Base-by-base conservation (phyloP, 148 eudicot genomes). In the Rhododendron kiyosumense region DNA sequence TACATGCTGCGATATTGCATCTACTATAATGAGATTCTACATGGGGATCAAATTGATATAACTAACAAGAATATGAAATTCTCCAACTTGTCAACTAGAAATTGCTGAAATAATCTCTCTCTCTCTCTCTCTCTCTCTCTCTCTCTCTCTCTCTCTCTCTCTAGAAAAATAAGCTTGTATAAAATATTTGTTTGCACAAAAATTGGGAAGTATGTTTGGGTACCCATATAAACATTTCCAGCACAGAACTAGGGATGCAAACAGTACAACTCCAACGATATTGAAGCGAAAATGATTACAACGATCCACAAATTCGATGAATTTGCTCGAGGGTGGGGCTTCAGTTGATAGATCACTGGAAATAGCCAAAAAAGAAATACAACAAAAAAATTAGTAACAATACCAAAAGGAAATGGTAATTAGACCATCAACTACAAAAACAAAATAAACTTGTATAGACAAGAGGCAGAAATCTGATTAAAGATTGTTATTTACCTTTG, bases 261-360 rank as follows among this genome's bases (percentile, higher is more conserved):
- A 78, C 30, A 22, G 26, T 38, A 9, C 49, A 38, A 41, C 11
- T 12, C 26, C 22, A 3, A n/a, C 10, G 0, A 49, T 28, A 49
- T 79, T 26, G 20, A 79, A 48, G 61, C 81, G 0, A 49, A 49
- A 49, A 45, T 20, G 26, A 45, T 78, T 43, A 18, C 46, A 22
- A 22, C 13, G 11, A 41, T 36, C 79, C 79, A 20, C 79, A 38
- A 1, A 75, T 41, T 54, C 26, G 20, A 11, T 7, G 49, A 76
- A 76, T 76, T 76, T 76, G 79, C 48, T 38, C 49, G 13, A 76
- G 13, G 30, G 81, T 13, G 32, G 81, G 81, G 74, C 80, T 77
- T n/a, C 80, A 24, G 43, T 74, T 74, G 45, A 74, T 36, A 74
- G 78, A 75, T 75, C 79, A 38, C 79, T 75, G 79, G 46, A 75